Evolutionary conservation across 352 stramenopile species (phyloP), one percentile per base, ranked within the genome.

Genomic region (Achlya hypogyna): DNA sequence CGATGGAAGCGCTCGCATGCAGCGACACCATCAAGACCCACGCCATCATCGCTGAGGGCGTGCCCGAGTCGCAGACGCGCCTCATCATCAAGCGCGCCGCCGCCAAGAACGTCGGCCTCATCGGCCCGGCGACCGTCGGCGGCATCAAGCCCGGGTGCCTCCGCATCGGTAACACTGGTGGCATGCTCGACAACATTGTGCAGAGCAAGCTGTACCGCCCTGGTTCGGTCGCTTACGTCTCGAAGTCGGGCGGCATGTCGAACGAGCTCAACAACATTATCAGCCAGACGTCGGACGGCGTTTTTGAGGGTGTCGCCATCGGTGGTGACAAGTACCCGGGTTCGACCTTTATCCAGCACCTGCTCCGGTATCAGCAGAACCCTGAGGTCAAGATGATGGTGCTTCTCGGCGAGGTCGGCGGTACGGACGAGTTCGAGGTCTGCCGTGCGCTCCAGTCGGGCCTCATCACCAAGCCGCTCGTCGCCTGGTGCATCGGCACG

Each of bases 241-340:
- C 89, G 65, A 98, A 98, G 84, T 98, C 87, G 16, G 96, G 96
- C 65, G 95, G 96, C 71, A 98, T 98, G 91, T 98, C 89, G 27
- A 98, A 98, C 75, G 96, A 98, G 74, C 79, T 98, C 18, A 98
- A 98, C 82, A 98, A 98, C 78, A 98, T 98, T 71, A 97, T 98
- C 73, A 92, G 88, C 43, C 83, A 96, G 76, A 97, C 94, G 52
- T 97, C 93, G 23, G 89, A 98, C 73, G 96, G 96, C 53, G 95
- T 98, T 45, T 98, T 97, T 74, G 96, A 98, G 72, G 90, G 89
- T 64, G 89, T 97, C 25, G 91, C 91, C 22, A 97, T 97, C 65
- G 91, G 91, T 43, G 91, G 91, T 51, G 96, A 98, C 84, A 95
- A 97, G 70, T 98, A 98, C 78, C 96, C 96, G 16, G 96, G 96